Conservation (phyloP, 345 rosid species). For the Euphorbia peplus region DNA sequence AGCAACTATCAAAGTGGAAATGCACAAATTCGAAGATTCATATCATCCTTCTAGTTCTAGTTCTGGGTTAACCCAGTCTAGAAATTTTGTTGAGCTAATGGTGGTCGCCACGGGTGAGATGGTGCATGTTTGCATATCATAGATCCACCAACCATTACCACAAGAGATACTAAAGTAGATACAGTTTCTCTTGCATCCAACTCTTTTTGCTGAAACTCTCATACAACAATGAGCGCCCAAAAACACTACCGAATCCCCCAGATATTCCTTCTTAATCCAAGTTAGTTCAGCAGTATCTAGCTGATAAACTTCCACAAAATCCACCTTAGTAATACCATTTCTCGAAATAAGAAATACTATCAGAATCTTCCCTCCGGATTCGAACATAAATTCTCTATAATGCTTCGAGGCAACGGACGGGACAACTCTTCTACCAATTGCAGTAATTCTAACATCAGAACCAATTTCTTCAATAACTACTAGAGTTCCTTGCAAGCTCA, state of each 20-base stretch:
- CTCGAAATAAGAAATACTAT: constrained; percentile 25
- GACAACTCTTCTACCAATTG: constrained; percentile 20
- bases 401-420: too few species aligned
- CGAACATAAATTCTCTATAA: too few species aligned
- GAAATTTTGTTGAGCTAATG: too few species aligned
- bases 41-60: too few species aligned
- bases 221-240: constrained; percentile 27
- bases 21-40: too few species aligned
- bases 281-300: constrained; percentile 13
- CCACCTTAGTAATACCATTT: constrained; percentile 16
- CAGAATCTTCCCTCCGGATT: constrained; percentile 6
- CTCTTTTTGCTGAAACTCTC: constrained; percentile 17
- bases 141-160: constrained; percentile 14
- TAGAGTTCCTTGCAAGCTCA: constrained; percentile 32
- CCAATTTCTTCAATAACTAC: constrained; percentile 18
- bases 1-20: too few species aligned
- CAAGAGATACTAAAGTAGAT: neutral
- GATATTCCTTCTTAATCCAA: constrained; percentile 18
- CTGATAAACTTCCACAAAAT: constrained; percentile 27
- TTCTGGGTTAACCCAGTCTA: too few species aligned
- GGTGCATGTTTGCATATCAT: too few species aligned
- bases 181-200: constrained; percentile 23
- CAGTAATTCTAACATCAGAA: constrained; percentile 8
- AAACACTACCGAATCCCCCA: constrained; percentile 25
- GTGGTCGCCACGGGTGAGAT: too few species aligned